These are phyloP conservation scores for Effrenium voratum DNA, from an alignment of 73 alveolate species.

Conservation along the genomic window DNA sequence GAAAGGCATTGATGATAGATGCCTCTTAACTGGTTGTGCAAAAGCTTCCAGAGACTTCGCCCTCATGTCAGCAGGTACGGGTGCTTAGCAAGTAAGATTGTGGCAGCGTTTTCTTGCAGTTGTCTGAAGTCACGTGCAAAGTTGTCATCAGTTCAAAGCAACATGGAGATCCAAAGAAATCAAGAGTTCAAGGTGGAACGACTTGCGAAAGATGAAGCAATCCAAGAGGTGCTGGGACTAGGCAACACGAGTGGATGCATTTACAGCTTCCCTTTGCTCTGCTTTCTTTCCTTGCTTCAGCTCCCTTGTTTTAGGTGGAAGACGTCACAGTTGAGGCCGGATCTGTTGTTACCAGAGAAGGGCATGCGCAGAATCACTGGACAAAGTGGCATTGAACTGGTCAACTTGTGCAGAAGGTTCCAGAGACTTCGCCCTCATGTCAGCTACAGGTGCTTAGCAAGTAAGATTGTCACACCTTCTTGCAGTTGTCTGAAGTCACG, in stretches of 20 bases:
- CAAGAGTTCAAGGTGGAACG: conserved; percentile 3
- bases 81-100: not conserved
- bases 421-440: conserved; percentile 12
- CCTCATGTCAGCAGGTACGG: conserved; percentile 15
- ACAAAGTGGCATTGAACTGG: conserved; percentile 8
- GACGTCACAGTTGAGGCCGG: conserved; percentile 10
- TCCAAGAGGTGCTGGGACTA: conserved; percentile 1
- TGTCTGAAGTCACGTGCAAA: not conserved
- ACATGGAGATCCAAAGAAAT: conserved; percentile 3
- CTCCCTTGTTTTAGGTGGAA: not conserved
- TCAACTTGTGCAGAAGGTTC: conserved; percentile 1
- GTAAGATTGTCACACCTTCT: not conserved
- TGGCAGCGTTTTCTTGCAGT: conserved; percentile 10
- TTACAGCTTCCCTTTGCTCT: too few species aligned
- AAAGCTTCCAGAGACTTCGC: conserved; percentile 9
- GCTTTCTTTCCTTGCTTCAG: too few species aligned
- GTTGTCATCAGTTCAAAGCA: not conserved
- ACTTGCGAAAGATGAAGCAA: not conserved
- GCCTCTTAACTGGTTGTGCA: conserved; percentile 10
- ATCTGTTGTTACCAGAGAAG: conserved; percentile 6
- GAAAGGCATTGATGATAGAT: conserved; percentile 2
- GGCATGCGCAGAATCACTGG: conserved; percentile 15
- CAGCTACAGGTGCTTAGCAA: conserved; percentile 6
- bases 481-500: not conserved
- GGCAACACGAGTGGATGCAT: too few species aligned